phyloP scores from a whole-genome alignment of 169 alveolate genomes.

The Cyclospora cayetanensis region DNA sequence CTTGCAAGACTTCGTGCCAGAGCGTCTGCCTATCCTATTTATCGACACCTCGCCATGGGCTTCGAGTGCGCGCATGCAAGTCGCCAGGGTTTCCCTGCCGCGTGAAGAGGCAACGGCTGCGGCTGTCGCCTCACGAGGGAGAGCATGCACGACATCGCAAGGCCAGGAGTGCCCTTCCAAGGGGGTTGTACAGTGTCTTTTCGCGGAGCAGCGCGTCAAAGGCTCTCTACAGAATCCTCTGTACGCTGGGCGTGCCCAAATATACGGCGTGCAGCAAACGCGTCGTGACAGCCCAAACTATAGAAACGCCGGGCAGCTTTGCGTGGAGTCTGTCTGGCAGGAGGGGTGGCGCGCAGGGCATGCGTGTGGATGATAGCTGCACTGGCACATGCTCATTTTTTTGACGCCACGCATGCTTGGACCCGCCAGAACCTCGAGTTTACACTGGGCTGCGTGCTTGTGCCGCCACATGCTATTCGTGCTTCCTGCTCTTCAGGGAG shows the following conservation, averaged over 20 bases:
- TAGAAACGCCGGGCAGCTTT: too few relatives aligned
- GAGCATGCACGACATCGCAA: background rate
- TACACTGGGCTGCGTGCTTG: too few relatives aligned
- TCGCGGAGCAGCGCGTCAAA: conserved; percentile 59
- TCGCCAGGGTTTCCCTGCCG: conserved; percentile 19
- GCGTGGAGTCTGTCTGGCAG: too few relatives aligned
- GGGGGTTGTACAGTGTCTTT: background rate
- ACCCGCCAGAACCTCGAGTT: too few relatives aligned
- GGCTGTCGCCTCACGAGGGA: background rate
- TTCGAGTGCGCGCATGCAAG: background rate
- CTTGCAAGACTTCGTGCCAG: background rate
- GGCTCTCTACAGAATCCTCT: conserved; percentile 56
- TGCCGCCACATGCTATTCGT: background rate
- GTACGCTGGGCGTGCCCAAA: too few relatives aligned
- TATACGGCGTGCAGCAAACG: too few relatives aligned
- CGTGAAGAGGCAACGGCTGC: background rate
- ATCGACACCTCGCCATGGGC: conserved; percentile 59
- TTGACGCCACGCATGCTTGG: too few relatives aligned
- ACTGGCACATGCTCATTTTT: too few relatives aligned
- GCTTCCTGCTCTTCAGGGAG: conserved; percentile 26
- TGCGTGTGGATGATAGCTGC: too few relatives aligned
- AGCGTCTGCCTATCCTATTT: conserved; percentile 44
- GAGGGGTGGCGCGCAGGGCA: too few relatives aligned
- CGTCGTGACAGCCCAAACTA: too few relatives aligned
- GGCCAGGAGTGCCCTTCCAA: background rate